These are phyloP conservation scores for Malus fusca DNA, from an alignment of 306 rosid genomes.

Conservation along the genomic window DNA sequence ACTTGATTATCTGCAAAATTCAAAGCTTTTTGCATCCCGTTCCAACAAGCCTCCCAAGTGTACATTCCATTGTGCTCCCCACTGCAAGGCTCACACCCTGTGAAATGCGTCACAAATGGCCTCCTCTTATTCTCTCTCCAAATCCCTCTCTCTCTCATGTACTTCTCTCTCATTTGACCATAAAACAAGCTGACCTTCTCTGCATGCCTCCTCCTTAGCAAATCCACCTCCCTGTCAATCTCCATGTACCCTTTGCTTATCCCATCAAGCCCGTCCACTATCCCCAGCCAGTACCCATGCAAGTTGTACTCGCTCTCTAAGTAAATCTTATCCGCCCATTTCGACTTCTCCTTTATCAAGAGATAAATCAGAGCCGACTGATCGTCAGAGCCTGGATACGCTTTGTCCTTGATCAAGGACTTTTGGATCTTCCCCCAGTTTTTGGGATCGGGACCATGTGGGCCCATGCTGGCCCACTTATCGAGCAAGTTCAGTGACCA, in stretches of 20 bases:
- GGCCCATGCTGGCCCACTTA: constrained; percentile 82
- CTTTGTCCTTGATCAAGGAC: constrained; percentile 59
- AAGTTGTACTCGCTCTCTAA: constrained; percentile 59
- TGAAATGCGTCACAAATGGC: constrained; percentile 83
- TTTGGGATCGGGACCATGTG: constrained; percentile 49
- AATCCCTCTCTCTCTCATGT: constrained; percentile 22
- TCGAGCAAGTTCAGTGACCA: constrained; percentile 81
- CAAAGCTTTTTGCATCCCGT: constrained; percentile 64
- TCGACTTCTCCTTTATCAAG: constrained; percentile 31
- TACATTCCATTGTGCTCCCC: constrained; percentile 59
- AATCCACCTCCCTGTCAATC: constrained; percentile 21
- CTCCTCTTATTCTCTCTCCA: constrained; percentile 49
- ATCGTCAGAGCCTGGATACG: constrained; percentile 76
- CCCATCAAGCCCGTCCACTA: constrained; percentile 34
- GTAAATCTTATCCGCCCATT: constrained; percentile 66
- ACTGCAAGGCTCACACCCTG: constrained; percentile 91
- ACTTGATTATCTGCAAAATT: constrained; percentile 86
- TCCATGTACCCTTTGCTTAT: constrained; percentile 27
- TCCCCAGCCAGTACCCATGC: constrained; percentile 76
- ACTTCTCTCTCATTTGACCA: constrained; percentile 42
- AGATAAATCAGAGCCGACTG: constrained; percentile 78
- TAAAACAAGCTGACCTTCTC: constrained; percentile 61
- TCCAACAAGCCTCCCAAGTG: constrained; percentile 56
- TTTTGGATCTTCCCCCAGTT: constrained; percentile 52
- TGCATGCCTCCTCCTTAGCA: constrained; percentile 61